phyloP scores from a whole-genome alignment of 2,329 filamentous ascomycete species.

The Xylaria hypoxylon region DNA sequence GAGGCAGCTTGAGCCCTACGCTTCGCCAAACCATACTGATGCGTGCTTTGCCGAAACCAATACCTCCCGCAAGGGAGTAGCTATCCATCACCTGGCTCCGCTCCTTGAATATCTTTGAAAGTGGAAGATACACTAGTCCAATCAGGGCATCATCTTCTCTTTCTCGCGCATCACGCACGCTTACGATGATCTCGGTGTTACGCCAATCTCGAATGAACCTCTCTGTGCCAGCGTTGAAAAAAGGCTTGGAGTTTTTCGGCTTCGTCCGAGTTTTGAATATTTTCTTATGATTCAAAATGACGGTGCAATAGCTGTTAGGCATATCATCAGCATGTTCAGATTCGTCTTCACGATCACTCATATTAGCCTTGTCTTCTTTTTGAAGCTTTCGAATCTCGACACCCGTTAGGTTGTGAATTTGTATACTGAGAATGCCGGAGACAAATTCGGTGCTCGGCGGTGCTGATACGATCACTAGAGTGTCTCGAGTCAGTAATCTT shows the following conservation, averaged over 20 bases:
- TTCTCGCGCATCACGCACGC: conserved; percentile 74
- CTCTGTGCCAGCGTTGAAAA: conserved; percentile 82
- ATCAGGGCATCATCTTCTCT: conserved; percentile 77
- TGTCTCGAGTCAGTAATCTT: conserved; percentile 5
- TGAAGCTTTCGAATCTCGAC: conserved; percentile 71
- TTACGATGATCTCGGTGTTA: conserved; percentile 74
- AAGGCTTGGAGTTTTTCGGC: conserved; percentile 81
- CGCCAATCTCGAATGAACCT: conserved; percentile 77
- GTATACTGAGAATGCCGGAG: conserved; percentile 75
- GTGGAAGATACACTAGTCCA: conserved; percentile 76
- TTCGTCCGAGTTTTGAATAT: conserved; percentile 79
- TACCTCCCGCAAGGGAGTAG: conserved; percentile 76
- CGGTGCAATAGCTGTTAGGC: conserved; percentile 77
- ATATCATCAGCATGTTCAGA: conserved; percentile 72
- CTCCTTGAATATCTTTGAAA: conserved; percentile 70
- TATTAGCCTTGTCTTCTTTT: conserved; percentile 63
- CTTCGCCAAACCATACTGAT: conserved; percentile 81
- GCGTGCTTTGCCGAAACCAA: conserved; percentile 76
- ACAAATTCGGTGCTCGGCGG: conserved; percentile 71
- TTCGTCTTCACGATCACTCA: conserved; percentile 65
- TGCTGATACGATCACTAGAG: conserved; percentile 71
- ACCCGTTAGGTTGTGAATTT: conserved; percentile 79
- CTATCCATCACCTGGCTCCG: conserved; percentile 73
- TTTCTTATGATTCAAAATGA: conserved; percentile 79
- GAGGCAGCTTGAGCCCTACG: conserved; percentile 70